A percentile compares a stretch with the other conserved stretches of the same genome.
phyloP scores from a whole-genome alignment of 306 rosid species.

The Gastrolobium villosum region DNA sequence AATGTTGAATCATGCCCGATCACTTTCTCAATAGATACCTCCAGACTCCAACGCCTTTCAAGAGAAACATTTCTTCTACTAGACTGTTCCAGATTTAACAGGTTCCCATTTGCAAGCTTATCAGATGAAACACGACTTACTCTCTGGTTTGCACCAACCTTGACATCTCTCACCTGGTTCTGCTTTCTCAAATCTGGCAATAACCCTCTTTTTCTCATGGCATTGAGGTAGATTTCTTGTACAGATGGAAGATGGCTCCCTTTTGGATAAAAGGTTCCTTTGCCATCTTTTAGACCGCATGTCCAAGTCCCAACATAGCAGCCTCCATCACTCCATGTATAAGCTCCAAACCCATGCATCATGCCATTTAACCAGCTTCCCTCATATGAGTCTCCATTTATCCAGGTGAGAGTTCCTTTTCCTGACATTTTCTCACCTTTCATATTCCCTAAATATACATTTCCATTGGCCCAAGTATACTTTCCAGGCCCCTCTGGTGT shows the following conservation, averaged over 20 bases:
- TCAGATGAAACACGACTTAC: conserved; percentile 60
- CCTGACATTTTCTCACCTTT: conserved; percentile 89
- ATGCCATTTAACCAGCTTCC: conserved; percentile 87
- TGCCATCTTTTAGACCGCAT: conserved; percentile 85
- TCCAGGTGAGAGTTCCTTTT: conserved; percentile 91
- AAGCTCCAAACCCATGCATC: conserved; percentile 94
- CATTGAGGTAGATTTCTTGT: conserved; percentile 84
- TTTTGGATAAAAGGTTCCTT: conserved; percentile 85
- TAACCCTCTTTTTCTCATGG: conserved; percentile 88
- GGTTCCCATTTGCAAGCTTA: conserved; percentile 67
- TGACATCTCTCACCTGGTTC: conserved; percentile 67
- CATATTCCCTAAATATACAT: conserved; percentile 87
- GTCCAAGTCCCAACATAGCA: conserved; percentile 96
- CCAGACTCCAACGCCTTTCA: conserved; percentile 97
- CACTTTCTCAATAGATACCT: conserved; percentile 87
- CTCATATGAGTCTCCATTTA: conserved; percentile 80
- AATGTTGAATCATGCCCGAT: conserved; percentile 68
- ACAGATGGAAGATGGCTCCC: conserved; percentile 75
- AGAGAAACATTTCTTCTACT: conserved; percentile 74
- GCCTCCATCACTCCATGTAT: conserved; percentile 88
- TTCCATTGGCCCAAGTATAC: conserved; percentile 85
- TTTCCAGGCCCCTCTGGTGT: conserved; percentile 91
- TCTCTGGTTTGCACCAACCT: conserved; percentile 65
- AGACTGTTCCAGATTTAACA: conserved; percentile 76
- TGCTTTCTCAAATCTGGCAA: conserved; percentile 83